A percentile compares a stretch with the other conserved stretches of the same genome.
phyloP scores from a whole-genome alignment of 169 alveolate species.

The Plasmodium inui region DNA sequence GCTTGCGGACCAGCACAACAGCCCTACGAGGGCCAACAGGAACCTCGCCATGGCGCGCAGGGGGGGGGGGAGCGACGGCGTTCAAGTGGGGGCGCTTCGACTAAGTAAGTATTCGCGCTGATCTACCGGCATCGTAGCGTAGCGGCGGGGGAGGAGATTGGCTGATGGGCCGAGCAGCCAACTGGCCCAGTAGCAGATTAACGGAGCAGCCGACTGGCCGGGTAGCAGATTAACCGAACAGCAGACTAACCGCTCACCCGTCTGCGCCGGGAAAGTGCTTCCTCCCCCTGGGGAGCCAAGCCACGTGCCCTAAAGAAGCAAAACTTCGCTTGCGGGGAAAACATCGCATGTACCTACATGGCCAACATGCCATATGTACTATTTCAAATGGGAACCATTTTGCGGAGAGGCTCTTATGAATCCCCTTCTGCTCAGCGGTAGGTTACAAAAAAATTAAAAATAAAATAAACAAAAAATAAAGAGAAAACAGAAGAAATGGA shows the following conservation, averaged over 20 bases:
- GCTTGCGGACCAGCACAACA: not conserved
- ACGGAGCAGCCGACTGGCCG: too few species aligned
- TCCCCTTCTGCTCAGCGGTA: not conserved
- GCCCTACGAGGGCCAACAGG: not conserved
- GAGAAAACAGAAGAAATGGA: too few species aligned
- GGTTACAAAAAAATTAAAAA: slow-evolving; percentile 2
- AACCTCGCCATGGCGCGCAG: not conserved
- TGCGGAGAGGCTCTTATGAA: not conserved
- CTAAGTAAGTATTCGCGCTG: not conserved
- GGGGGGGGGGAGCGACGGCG: not conserved
- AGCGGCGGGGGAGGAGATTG: not conserved
- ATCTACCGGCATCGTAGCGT: not conserved
- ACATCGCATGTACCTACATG: not conserved
- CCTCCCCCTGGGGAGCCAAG: too few species aligned
- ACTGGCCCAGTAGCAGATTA: not conserved
- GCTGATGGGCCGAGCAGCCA: not conserved
- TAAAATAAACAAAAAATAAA: not conserved
- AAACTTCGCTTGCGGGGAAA: not conserved
- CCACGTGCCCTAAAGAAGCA: not conserved
- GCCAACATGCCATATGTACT: not conserved
- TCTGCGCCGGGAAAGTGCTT: too few species aligned
- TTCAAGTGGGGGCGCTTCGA: not conserved
- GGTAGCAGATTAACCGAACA: too few species aligned
- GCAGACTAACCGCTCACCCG: too few species aligned
- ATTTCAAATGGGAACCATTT: not conserved